A percentile compares a stretch with the other conserved stretches of the same genome.
These are phyloP conservation scores for Rhododendron kiyosumense DNA, from an alignment of 148 eudicot species.

Conservation along the genomic window DNA sequence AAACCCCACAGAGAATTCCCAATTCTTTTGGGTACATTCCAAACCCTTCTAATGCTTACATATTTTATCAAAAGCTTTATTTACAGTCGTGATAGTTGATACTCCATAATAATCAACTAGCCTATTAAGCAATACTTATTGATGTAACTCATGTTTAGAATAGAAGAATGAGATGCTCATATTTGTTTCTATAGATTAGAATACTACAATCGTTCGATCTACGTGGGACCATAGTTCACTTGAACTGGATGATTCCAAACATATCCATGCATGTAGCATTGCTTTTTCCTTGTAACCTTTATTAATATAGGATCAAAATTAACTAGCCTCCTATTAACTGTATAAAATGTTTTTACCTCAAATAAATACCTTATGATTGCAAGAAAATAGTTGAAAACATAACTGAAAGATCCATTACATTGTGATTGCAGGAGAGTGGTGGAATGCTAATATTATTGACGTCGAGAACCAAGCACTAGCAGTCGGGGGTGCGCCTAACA, in stretches of 20 bases:
- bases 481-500: slow-evolving; percentile 43
- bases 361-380: neutral
- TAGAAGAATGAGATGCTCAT: neutral
- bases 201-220: too few relatives aligned
- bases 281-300: neutral
- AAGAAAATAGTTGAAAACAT: neutral
- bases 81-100: neutral
- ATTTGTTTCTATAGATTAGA: neutral
- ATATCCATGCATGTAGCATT: neutral
- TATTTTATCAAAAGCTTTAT: neutral
- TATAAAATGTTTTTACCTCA: neutral
- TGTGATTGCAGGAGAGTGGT: slow-evolving; percentile 65
- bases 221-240: too few relatives aligned
- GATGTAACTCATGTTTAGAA: neutral
- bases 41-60: neutral
- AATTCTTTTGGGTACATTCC: slow-evolving; percentile 50
- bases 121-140: neutral
- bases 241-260: too few relatives aligned
- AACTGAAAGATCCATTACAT: neutral
- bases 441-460: slow-evolving; percentile 56
- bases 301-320: too few relatives aligned
- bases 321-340: neutral
- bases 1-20: slow-evolving; percentile 57
- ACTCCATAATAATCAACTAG: neutral
- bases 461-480: slow-evolving; percentile 30